Base-by-base conservation (phyloP, 2,329 filamentous ascomycete genomes). In the Albifimbria verrucaria region DNA sequence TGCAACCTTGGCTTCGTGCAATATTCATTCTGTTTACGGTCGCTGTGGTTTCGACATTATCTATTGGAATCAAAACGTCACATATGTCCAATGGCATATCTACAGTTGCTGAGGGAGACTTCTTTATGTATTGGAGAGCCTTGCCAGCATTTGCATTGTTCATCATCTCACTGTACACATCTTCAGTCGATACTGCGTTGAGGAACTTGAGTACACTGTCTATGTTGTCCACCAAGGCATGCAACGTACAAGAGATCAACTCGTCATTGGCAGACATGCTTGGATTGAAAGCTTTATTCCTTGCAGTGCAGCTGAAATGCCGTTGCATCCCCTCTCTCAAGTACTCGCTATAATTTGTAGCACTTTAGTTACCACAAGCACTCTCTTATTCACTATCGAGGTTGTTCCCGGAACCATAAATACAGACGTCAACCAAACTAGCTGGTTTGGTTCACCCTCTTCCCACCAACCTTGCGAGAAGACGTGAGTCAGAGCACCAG, bases 221-320 rank as follows among this genome's bases (percentile, higher is more conserved):
- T 3, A 23, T 23, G 7, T 21, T 49, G 3, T 49, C 28, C 6
- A 23, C 2, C 3, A 49, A 21, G 22, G 17, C 48, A 10, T 49
- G n/a, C 48, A 23, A 17, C 15, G 26, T 32, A n/a, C 18, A 6
- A 20, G 28, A 49, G 36, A 7, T 50, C 1, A 41, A 50, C 17
- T n/a, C 20, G n/a, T 50, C 49, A 9, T 24, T 50, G 12, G 21
- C 32, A 12, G 49, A 50, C 39, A 50, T 50, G 49, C 5, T 50
- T 2, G 49, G 49, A 3, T 21, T 50, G 17, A 21, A 25, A 7
- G 36, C 49, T 4, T 26, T 50, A 17, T 28, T 12, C 26, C 49
- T 44, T 20, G 25, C 49, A 2, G 5, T 45, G n/a, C 49, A 26
- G 23, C 41, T 50, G 21, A 32, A 45, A 17, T 7, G 21, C 11